These are phyloP conservation scores for Podospora anserina DNA, from an alignment of 495 filamentous ascomycete species.

Conservation along the genomic window DNA sequence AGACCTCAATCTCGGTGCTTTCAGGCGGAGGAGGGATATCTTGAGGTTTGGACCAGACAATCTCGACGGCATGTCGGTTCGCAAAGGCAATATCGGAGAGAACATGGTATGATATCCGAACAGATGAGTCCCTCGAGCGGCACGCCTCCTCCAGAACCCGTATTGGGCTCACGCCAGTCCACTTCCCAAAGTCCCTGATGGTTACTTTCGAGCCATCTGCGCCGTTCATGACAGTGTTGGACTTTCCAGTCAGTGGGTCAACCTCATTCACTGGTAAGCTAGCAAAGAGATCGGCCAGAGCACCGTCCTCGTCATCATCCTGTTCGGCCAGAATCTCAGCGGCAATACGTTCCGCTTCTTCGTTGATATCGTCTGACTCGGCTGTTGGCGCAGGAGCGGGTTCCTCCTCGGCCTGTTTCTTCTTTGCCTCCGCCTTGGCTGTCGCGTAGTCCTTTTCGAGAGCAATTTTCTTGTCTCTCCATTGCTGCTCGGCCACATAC, in stretches of 20 bases:
- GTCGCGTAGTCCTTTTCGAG: conserved; percentile 57
- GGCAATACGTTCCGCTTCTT: conserved; percentile 51
- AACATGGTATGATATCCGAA: conserved; percentile 61
- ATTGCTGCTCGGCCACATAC: conserved; percentile 67
- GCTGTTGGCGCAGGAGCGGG: conserved; percentile 18
- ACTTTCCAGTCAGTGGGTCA: conserved; percentile 50
- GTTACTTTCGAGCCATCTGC: conserved; percentile 51
- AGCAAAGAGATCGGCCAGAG: conserved; percentile 59
- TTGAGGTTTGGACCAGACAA: conserved; percentile 78
- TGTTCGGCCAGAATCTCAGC: conserved; percentile 50
- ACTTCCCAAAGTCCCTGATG: conserved; percentile 81
- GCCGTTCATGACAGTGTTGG: conserved; percentile 49
- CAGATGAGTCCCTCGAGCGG: conserved; percentile 69
- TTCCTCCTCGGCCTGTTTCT: conserved; percentile 32
- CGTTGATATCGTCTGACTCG: conserved; percentile 47
- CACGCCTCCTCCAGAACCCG: conserved; percentile 82
- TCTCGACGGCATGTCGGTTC: conserved; percentile 66
- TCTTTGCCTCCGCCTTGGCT: conserved; percentile 35
- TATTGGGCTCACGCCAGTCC: conserved; percentile 65
- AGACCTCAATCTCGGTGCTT: conserved; percentile 43
- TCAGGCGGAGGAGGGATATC: conserved; percentile 47
- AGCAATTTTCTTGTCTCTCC: conserved; percentile 64
- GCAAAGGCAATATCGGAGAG: conserved; percentile 69
- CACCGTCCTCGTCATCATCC: conserved; percentile 52
- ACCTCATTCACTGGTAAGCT: conserved; percentile 65